phyloP scores from a whole-genome alignment of 805 yeast genomes.

The Nakazawaea peltata region DNA sequence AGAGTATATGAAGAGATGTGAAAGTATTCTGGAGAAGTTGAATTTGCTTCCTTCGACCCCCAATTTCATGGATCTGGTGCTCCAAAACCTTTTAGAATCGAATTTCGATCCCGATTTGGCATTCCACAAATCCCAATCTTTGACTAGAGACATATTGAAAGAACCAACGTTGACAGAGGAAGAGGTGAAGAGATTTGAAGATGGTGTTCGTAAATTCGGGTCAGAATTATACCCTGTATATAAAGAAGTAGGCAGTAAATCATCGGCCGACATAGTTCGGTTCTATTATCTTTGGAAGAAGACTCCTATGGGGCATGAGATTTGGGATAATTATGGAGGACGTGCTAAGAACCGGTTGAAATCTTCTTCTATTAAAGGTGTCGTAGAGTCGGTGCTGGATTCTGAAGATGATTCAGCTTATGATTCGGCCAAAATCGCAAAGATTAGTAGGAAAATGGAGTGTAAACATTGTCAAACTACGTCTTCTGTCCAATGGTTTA shows the following conservation, averaged over 20 bases:
- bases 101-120: slow-evolving; percentile 48
- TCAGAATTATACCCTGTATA: slow-evolving; percentile 71
- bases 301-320: slow-evolving; percentile 60
- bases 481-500: slow-evolving; percentile 55
- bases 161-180: slow-evolving; percentile 71
- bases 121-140: slow-evolving; percentile 28
- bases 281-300: slow-evolving; percentile 92
- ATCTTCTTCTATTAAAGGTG: slow-evolving; percentile 17
- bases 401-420: slow-evolving; percentile 66
- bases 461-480: slow-evolving; percentile 70
- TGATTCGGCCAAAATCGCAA: slow-evolving; percentile 42
- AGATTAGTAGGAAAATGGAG: slow-evolving; percentile 31
- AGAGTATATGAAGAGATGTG: slow-evolving; percentile 45
- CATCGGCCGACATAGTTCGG: slow-evolving; percentile 73
- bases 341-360: slow-evolving; percentile 53
- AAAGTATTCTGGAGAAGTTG: slow-evolving; percentile 47
- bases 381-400: slow-evolving; percentile 46
- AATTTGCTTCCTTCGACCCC: slow-evolving; percentile 58
- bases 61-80: slow-evolving; percentile 72
- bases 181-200: slow-evolving; percentile 66
- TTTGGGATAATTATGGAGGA: slow-evolving; percentile 81
- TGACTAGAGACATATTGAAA: slow-evolving; percentile 50
- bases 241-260: slow-evolving; percentile 64
- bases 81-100: slow-evolving; percentile 43
- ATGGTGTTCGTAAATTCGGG: slow-evolving; percentile 64